Base-by-base conservation (phyloP, 73 alveolate species). In the Blepharisma japonicum region DNA sequence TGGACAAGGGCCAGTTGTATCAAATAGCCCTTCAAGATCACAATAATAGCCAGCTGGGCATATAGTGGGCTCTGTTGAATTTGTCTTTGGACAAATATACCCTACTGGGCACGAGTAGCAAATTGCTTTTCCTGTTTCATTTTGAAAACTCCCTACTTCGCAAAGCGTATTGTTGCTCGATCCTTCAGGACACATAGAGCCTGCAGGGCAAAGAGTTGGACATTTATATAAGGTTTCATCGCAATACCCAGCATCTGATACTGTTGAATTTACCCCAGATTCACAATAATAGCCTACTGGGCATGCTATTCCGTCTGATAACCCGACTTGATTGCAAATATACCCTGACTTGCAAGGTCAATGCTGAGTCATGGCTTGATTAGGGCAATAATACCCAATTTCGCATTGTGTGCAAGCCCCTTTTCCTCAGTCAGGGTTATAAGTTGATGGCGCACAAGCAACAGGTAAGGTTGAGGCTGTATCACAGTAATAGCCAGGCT, bases 11-110 rank as follows among this genome's bases (percentile, higher is more conserved):
- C 50, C 74, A 9, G 46, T 18, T 18, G 74, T n/a, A 25, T 14
- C 47, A 8, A 9, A 11, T 14, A 61, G 5, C 14, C 74, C 74
- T 61, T 14, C 74, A 25, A 25, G 14, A 9, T 25, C 46, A 25
- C 74, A 61, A 39, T 18, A 61, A 39, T 61, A 61, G 47, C 74
- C 74, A 1, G 74, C 74, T 61, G 74, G 38, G 74, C 74, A 61
- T 14, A 25, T 0, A n/a, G 39, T 9, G 18, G 14, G 38, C 18
- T 14, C 38, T 1, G 46, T 61, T 9, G 23, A 9, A 18, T 11
- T 9, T 14, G 47, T 61, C 18, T 61, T 25, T 61, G 39, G 39
- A 25, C 74, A 61, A 20, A 61, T 9, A 25, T 18, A 61, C 38
- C 74, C 74, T n/a, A 25, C 5, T 61, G 14, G 47, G 47, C 74